These are phyloP conservation scores for Neurospora sp. DNA, from an alignment of 495 filamentous ascomycete species.

Conservation along the genomic window DNA sequence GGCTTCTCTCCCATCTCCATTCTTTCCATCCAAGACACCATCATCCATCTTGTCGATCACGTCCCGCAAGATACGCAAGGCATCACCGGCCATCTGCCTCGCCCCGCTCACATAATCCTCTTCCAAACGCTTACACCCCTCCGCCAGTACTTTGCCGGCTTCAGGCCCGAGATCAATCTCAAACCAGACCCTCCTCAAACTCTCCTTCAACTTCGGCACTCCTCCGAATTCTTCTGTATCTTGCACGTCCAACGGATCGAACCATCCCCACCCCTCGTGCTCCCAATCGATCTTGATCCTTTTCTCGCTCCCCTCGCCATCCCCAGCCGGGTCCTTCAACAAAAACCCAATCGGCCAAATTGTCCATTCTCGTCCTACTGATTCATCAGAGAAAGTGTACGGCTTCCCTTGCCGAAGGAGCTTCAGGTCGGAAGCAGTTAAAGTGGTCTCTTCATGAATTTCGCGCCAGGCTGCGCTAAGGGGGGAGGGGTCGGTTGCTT, in stretches of 20 bases:
- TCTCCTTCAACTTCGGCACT: constrained; percentile 48
- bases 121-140: constrained; percentile 36
- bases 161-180: constrained; percentile 32
- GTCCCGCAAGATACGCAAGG: constrained; percentile 37
- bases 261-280: constrained; percentile 48
- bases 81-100: constrained; percentile 41
- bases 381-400: constrained; percentile 45
- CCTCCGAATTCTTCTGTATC: constrained; percentile 32
- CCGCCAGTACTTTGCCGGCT: constrained; percentile 33
- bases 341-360: constrained; percentile 53
- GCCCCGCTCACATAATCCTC: constrained; percentile 48
- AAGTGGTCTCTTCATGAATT: constrained; percentile 50
- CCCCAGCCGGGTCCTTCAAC: constrained; percentile 26
- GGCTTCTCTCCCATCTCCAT: not conserved
- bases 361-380: constrained; percentile 48
- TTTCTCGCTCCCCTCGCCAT: constrained; percentile 26
- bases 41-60: constrained; percentile 19
- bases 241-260: constrained; percentile 34
- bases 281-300: constrained; percentile 53
- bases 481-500: constrained; percentile 37
- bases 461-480: constrained; percentile 51
- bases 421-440: constrained; percentile 34
- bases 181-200: constrained; percentile 47
- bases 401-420: constrained; percentile 49
- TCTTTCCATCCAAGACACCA: not conserved